Conservation (phyloP, 345 rosid genomes). For the Pugionium dolabratum region DNA sequence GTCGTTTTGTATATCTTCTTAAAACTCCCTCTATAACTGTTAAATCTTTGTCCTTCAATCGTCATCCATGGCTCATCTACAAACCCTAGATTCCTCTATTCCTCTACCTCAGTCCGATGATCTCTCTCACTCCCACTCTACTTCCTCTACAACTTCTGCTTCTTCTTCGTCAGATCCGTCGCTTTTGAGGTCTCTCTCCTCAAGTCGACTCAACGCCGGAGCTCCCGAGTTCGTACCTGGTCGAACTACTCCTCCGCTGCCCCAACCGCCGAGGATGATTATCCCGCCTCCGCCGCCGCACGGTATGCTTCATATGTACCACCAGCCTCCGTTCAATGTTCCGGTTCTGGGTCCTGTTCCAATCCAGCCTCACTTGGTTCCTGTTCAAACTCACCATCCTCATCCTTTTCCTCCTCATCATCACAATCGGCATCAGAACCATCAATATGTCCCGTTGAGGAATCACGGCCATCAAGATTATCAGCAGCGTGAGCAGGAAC, state of each 20-base stretch:
- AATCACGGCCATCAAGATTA: slow-evolving; percentile 51
- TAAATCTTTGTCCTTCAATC: slow-evolving; percentile 1
- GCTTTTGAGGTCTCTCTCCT: slow-evolving; percentile 39
- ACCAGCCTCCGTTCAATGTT: slow-evolving; percentile 53
- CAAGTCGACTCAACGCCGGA: slow-evolving; percentile 72
- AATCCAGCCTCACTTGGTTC: slow-evolving; percentile 51
- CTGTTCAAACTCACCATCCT: slow-evolving; percentile 46
- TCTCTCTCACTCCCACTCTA: slow-evolving; percentile 37
- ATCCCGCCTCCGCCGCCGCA: slow-evolving; percentile 50
- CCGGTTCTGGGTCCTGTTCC: slow-evolving; percentile 57
- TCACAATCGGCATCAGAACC: slow-evolving; percentile 50
- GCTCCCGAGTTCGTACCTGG: slow-evolving; percentile 94
- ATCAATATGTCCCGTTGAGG: slow-evolving; percentile 55
- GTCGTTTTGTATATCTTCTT: too few relatives aligned
- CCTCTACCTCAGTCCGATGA: slow-evolving; percentile 25
- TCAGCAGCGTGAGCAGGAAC: slow-evolving; percentile 48
- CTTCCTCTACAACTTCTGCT: slow-evolving; percentile 30
- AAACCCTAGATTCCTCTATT: slow-evolving; percentile 42
- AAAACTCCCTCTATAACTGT: slow-evolving; percentile 29
- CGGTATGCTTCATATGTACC: slow-evolving; percentile 49
- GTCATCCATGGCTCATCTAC: slow-evolving; percentile 38
- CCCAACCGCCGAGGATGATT: slow-evolving; percentile 37
- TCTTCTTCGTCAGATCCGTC: slow-evolving; percentile 43
- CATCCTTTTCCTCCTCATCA: slow-evolving; percentile 43
- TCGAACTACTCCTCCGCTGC: slow-evolving; percentile 44